Base-by-base conservation (phyloP, 768 basidiomycete genomes). In the Suillus ampliporus region DNA sequence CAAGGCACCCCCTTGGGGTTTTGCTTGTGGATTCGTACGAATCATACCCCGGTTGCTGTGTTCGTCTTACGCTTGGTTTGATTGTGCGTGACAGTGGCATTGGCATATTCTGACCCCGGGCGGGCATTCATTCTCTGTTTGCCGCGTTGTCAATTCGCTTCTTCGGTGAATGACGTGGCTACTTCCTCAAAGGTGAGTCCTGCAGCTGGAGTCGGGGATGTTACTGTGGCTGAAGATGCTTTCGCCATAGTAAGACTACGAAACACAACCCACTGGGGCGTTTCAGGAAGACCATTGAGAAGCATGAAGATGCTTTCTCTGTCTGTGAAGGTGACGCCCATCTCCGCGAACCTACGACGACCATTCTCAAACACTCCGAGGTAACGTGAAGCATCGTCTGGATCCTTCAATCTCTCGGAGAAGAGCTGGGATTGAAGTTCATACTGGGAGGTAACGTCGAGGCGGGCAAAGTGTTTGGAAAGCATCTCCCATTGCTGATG, bases 211-310 rank as follows among this genome's bases (percentile, higher is more conserved):
- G 31, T 31, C 3, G 31, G 6, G 31, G 31, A 31, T 31, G 31
- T 31, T 31, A 6, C 31, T 31, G 31, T 31, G 31, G 31, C 31
- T 31, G 31, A 31, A 3, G 31, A 31, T 31, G 31, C 6, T 31
- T 31, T 31, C 31, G 6, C 31, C 31, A 58, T 23, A 2, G 57
- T 26, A 5, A 60, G 11, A 14, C 26, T 28, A 13, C 40, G 46
- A 26, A 60, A 60, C 1, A 47, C n/a, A 4, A 31, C 26, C 59
- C 59, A 60, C n/a, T 31, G 34, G 4, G 26, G 46, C 23, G 44
- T 31, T 19, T 60, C 21, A 13, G 59, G 59, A 9, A 60, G 46
- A n/a, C 59, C 47, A 5, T 51, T n/a, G 23, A 60, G 47, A 23
- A 48, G 28, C 15, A 34, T 60, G 28, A 50, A 60, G 9, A 58